Percentiles rank a stretch among this genome's conserved stretches.
These are phyloP conservation scores for Neurospora sp. DNA, from an alignment of 495 filamentous ascomycete genomes.

Conservation along the genomic window DNA sequence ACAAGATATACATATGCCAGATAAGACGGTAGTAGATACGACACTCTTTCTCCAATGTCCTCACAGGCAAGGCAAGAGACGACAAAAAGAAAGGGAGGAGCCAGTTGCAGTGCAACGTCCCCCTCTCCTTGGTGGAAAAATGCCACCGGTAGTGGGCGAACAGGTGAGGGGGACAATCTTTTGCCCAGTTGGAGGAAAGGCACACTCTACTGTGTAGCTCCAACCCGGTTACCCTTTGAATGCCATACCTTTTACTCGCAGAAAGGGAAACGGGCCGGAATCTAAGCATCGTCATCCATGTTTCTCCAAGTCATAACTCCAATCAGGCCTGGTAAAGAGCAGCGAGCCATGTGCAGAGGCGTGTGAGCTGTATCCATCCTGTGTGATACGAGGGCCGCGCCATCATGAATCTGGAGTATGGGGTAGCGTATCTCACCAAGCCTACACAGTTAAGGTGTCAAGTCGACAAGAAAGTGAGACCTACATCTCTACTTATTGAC, in stretches of 20 bases:
- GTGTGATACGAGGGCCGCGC: not conserved
- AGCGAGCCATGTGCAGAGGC: not conserved
- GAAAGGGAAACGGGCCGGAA: constrained; percentile 6
- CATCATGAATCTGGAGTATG: not conserved
- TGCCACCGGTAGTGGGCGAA: not conserved
- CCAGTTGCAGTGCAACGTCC: not conserved
- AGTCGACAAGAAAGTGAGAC: not conserved
- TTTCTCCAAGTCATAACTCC: not conserved
- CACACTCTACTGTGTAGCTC: not conserved
- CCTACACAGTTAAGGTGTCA: not conserved
- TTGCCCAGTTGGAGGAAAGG: constrained; percentile 1
- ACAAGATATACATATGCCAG: not conserved
- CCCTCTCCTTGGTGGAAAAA: constrained; percentile 14
- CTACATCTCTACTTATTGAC: not conserved
- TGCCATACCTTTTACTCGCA: not conserved
- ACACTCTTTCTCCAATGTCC: not conserved
- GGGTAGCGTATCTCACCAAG: not conserved
- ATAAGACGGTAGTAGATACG: not conserved
- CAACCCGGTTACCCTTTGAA: not conserved
- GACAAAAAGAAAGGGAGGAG: not conserved
- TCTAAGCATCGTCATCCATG: not conserved
- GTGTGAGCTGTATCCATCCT: not conserved
- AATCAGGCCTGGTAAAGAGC: constrained; percentile 1
- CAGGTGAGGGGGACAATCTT: not conserved
- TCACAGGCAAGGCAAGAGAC: not conserved